Evolutionary conservation across 345 rosid species (phyloP).

Genomic region (Alliaria petiolata): DNA sequence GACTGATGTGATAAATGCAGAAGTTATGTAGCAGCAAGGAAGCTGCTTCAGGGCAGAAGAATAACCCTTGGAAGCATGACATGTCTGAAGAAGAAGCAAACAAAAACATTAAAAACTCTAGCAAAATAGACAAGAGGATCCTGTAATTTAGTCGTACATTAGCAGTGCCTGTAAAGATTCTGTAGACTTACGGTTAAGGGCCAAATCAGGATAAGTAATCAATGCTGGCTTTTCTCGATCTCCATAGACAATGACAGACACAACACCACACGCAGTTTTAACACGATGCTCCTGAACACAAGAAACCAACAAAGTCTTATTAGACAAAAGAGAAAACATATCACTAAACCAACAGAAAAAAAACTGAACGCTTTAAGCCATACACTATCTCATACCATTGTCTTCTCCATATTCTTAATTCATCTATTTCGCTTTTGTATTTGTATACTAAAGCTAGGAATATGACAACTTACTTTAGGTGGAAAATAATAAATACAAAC

Average conservation of each 20-base stretch:
- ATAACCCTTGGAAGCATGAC: conserved; percentile 92
- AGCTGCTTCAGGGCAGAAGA: conserved; percentile 95
- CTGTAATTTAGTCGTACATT: not conserved
- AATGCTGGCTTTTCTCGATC: conserved; percentile 83
- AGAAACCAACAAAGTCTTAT: conserved; percentile 10
- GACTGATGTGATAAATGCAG: conserved; percentile 91
- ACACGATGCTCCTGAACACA: conserved; percentile 73
- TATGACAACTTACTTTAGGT: conserved; percentile 29
- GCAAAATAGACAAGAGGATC: conserved; percentile 3
- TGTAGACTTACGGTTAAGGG: conserved; percentile 61
- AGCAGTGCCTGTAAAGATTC: not conserved
- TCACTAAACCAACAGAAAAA: too few relatives aligned
- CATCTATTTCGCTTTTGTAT: conserved; percentile 11
- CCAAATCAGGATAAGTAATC: conserved; percentile 89
- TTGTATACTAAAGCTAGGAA: conserved; percentile 11
- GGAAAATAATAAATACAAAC: conserved; percentile 13
- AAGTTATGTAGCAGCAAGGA: conserved; percentile 91
- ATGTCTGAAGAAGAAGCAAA: conserved; percentile 52
- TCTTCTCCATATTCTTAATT: conserved; percentile 14
- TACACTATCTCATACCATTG: conserved; percentile 20
- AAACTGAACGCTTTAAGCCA: not conserved
- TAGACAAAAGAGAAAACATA: not conserved
- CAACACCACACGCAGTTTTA: conserved; percentile 63
- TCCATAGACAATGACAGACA: conserved; percentile 80
- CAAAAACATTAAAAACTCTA: not conserved